Conservation (phyloP, 2,329 filamentous ascomycete species). For the Uncinocarpus reesii region DNA sequence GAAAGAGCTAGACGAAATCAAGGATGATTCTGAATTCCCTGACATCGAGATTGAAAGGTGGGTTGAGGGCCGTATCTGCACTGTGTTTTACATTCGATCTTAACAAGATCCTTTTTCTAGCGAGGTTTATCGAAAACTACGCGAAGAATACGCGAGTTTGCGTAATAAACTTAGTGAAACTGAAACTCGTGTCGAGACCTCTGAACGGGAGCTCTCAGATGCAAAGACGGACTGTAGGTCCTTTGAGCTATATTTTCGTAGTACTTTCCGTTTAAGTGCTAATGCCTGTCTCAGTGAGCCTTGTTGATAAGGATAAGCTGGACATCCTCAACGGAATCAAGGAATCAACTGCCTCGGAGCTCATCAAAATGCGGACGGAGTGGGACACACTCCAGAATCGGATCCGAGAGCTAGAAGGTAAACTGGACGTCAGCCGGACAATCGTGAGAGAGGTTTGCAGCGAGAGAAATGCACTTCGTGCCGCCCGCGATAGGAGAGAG, state of each 20-base stretch:
- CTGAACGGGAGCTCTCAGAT: constrained; percentile 30
- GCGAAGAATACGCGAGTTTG: constrained; percentile 30
- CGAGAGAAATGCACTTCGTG: constrained; percentile 33
- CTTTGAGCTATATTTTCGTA: background rate
- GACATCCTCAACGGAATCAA: constrained; percentile 32
- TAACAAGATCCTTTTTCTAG: constrained; percentile 12
- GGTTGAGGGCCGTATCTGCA: background rate
- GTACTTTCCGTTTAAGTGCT: constrained; percentile 13
- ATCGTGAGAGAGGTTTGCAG: constrained; percentile 31
- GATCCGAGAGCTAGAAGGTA: constrained; percentile 31
- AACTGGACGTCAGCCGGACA: constrained; percentile 31
- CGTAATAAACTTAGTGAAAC: constrained; percentile 32
- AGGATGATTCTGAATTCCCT: constrained; percentile 23
- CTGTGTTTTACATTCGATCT: background rate
- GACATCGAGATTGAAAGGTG: constrained; percentile 8
- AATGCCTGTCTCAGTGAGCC: constrained; percentile 24
- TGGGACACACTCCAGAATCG: constrained; percentile 28
- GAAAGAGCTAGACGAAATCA: constrained; percentile 29
- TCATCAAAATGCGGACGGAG: constrained; percentile 27
- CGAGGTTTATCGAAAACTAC: constrained; percentile 27
- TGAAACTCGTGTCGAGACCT: constrained; percentile 29
- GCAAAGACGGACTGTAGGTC: constrained; percentile 30
- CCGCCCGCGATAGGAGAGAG: constrained; percentile 32
- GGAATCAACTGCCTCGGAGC: constrained; percentile 28
- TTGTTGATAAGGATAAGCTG: constrained; percentile 30